A percentile compares a stretch with the other conserved stretches of the same genome.
These are phyloP conservation scores for Lecanosticta acicola DNA, from an alignment of 2,329 filamentous ascomycete species.

Conservation along the genomic window DNA sequence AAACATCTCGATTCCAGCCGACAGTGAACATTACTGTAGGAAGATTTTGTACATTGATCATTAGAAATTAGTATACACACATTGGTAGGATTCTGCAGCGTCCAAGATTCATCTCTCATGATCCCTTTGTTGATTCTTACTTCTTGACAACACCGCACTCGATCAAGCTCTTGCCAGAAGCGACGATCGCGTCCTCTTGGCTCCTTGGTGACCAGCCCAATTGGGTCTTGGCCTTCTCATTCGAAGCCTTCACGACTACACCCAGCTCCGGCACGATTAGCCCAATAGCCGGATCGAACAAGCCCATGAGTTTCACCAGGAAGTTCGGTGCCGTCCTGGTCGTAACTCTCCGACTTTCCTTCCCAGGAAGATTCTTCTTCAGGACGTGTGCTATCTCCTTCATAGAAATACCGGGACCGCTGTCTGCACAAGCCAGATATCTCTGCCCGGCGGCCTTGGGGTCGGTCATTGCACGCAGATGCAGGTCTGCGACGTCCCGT, in stretches of 20 bases:
- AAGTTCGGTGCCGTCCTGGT: conserved; percentile 20
- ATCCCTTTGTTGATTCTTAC: too few relatives aligned
- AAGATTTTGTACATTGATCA: too few relatives aligned
- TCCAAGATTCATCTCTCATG: too few relatives aligned
- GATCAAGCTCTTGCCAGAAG: conserved; percentile 19
- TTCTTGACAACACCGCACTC: conserved; percentile 19
- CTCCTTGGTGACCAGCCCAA: conserved; percentile 25
- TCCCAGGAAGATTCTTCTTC: conserved; percentile 16
- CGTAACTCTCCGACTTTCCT: conserved; percentile 18
- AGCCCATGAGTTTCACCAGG: conserved; percentile 16
- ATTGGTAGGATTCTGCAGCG: too few relatives aligned
- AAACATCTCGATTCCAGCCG: too few relatives aligned
- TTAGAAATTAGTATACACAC: too few relatives aligned
- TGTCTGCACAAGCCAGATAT: conserved; percentile 16
- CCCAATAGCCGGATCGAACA: conserved; percentile 19
- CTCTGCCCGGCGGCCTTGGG: conserved; percentile 24
- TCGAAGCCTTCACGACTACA: conserved; percentile 15
- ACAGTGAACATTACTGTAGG: too few relatives aligned
- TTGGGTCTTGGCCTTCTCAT: conserved; percentile 25
- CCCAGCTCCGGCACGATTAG: conserved; percentile 24
- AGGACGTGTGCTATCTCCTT: conserved; percentile 24
- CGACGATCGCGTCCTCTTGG: conserved; percentile 21
- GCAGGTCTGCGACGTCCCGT: conserved; percentile 31
- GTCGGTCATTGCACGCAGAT: conserved; percentile 29
- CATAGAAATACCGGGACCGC: conserved; percentile 14